A percentile compares a stretch with the other conserved stretches of the same genome.
These are phyloP conservation scores for Tuctoria greenei DNA, from an alignment of 176 grass and related monocot species.

Conservation along the genomic window DNA sequence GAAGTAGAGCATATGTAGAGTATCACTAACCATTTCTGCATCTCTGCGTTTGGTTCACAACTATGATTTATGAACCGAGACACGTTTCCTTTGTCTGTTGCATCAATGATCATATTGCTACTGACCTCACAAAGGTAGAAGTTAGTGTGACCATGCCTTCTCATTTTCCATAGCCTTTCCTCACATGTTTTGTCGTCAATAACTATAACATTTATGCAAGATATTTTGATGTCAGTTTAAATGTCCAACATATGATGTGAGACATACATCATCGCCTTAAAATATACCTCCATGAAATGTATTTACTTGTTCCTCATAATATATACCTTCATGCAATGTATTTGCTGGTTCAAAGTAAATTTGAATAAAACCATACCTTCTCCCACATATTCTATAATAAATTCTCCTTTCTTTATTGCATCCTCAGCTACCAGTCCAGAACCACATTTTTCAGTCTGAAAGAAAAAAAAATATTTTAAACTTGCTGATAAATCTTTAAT, in stretches of 20 bases:
- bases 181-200: conserved; percentile 93
- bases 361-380: conserved; percentile 72
- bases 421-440: conserved; percentile 84
- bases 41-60: conserved; percentile 94
- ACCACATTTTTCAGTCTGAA: conserved; percentile 98
- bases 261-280: neutral
- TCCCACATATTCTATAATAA: conserved; percentile 96
- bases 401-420: conserved; percentile 90
- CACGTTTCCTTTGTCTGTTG: conserved; percentile 88
- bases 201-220: conserved; percentile 52
- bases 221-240: conserved; percentile 37
- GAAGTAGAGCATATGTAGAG: conserved; percentile 39
- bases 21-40: conserved; percentile 93
- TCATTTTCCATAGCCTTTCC: conserved; percentile 96
- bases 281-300: neutral
- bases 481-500: conserved; percentile 9
- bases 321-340: conserved; percentile 5
- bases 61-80: conserved; percentile 99
- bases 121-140: conserved; percentile 94
- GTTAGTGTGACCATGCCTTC: conserved; percentile 69
- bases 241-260: neutral
- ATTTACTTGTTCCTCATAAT: neutral
- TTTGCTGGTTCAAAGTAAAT: conserved; percentile 21
- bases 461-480: conserved; percentile 31
- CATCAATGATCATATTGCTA: conserved; percentile 97